Percentiles rank a stretch among this genome's conserved stretches.
phyloP scores from a whole-genome alignment of 2,329 filamentous ascomycete genomes.

The Paraphaeosphaeria sporulosa region DNA sequence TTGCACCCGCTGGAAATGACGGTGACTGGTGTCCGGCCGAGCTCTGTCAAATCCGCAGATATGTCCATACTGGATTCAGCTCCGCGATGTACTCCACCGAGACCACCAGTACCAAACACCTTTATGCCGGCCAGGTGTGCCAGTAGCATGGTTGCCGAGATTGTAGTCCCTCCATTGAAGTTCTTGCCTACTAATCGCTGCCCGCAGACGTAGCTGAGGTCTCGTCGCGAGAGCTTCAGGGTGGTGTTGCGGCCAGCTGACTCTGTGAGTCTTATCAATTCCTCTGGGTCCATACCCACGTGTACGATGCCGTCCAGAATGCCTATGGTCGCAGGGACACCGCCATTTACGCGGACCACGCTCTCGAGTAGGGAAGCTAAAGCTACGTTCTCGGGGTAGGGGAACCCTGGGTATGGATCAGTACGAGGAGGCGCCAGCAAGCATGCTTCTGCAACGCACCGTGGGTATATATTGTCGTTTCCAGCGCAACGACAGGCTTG shows the following conservation, averaged over 20 bases:
- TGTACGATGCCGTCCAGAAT: constrained; percentile 82
- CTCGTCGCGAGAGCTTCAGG: constrained; percentile 84
- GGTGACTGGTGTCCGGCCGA: constrained; percentile 86
- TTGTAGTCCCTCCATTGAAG: constrained; percentile 89
- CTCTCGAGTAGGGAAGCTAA: constrained; percentile 83
- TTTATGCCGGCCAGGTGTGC: constrained; percentile 86
- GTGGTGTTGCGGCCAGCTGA: constrained; percentile 72
- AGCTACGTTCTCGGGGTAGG: constrained; percentile 75
- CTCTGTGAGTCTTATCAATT: constrained; percentile 74
- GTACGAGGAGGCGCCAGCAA: not conserved
- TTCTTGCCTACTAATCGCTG: constrained; percentile 71
- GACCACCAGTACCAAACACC: constrained; percentile 91
- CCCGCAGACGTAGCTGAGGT: constrained; percentile 82
- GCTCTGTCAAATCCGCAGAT: constrained; percentile 92
- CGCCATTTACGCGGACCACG: constrained; percentile 78
- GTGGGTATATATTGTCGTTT: constrained; percentile 97
- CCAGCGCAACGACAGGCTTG: constrained; percentile 87
- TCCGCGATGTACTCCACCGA: constrained; percentile 92
- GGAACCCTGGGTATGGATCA: constrained; percentile 62
- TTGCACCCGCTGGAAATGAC: constrained; percentile 93
- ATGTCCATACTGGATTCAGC: constrained; percentile 89
- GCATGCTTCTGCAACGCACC: constrained; percentile 55
- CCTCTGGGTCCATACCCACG: constrained; percentile 76
- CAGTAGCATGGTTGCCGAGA: constrained; percentile 91
- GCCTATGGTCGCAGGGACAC: constrained; percentile 87